Evolutionary conservation across 129 eudicot genomes (phyloP).

Genomic region (Lactuca saligna): DNA sequence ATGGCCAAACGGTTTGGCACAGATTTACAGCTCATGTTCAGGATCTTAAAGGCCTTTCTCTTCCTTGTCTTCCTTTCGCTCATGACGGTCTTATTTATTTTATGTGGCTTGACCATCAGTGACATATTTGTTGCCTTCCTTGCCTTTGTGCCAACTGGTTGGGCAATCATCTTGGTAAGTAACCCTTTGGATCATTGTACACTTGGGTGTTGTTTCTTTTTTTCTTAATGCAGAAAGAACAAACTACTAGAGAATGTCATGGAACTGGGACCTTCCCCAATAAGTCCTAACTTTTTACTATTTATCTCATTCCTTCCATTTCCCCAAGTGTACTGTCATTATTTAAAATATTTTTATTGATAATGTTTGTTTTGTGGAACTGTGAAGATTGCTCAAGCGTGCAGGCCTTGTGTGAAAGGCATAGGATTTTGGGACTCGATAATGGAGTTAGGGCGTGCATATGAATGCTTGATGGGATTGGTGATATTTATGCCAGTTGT

Average conservation of each 20-base stretch:
- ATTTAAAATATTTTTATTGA: background rate
- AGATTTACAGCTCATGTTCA: slow-evolving; percentile 95
- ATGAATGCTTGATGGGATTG: slow-evolving; percentile 83
- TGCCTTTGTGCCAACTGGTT: slow-evolving; percentile 94
- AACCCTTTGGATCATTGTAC: too few species aligned
- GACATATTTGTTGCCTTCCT: slow-evolving; percentile 85
- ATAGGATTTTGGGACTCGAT: slow-evolving; percentile 88
- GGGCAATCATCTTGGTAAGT: slow-evolving; percentile 89
- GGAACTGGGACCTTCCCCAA: too few species aligned
- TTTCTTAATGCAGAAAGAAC: background rate
- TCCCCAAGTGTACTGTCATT: background rate
- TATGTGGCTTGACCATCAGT: slow-evolving; percentile 59
- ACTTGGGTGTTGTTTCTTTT: background rate
- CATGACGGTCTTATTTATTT: slow-evolving; percentile 85
- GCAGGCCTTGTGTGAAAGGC: slow-evolving; percentile 70
- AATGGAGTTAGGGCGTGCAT: slow-evolving; percentile 84
- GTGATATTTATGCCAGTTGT: slow-evolving; percentile 75
- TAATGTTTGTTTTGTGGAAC: slow-evolving; percentile 11
- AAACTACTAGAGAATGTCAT: too few species aligned
- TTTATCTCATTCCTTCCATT: too few species aligned
- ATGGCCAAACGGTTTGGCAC: slow-evolving; percentile 94
- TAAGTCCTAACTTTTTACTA: too few species aligned
- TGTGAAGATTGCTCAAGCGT: slow-evolving; percentile 75
- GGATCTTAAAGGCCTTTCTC: slow-evolving; percentile 89
- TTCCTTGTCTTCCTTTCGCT: slow-evolving; percentile 91